These are phyloP conservation scores for Gigaspora rosea DNA, from an alignment of 192 early-diverging fungal genomes.

Conservation along the genomic window DNA sequence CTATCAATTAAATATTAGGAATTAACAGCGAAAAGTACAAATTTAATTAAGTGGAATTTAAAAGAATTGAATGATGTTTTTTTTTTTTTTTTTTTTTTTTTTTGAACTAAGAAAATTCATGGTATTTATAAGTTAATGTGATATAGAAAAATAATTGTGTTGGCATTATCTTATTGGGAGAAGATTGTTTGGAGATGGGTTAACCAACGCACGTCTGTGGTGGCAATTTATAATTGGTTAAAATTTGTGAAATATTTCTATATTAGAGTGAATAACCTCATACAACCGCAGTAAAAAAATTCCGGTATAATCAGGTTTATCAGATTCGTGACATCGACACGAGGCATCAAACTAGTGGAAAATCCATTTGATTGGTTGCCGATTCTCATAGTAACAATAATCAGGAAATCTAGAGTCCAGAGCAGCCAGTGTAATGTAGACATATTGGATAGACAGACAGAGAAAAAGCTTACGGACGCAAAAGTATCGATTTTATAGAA, in stretches of 20 bases:
- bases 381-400: too few species aligned
- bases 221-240: conserved; percentile 16
- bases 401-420: too few species aligned
- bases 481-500: too few species aligned
- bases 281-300: too few species aligned
- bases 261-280: too few species aligned
- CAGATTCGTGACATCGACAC: too few species aligned
- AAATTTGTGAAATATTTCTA: not conserved
- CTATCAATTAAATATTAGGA: not conserved
- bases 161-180: conserved; percentile 14
- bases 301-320: too few species aligned
- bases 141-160: not conserved
- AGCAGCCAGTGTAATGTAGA: too few species aligned
- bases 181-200: not conserved
- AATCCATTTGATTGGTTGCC: too few species aligned
- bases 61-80: not conserved
- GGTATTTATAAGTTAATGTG: not conserved
- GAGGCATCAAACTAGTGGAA: too few species aligned
- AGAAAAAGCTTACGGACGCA: too few species aligned
- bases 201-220: not conserved
- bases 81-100: not conserved
- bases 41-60: not conserved
- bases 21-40: not conserved
- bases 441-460: too few species aligned
- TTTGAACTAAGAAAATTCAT: not conserved